Evolutionary conservation across 495 filamentous ascomycete species (phyloP), one percentile per base, ranked within the genome.

Genomic region (Hyaloscypha finlandica): DNA sequence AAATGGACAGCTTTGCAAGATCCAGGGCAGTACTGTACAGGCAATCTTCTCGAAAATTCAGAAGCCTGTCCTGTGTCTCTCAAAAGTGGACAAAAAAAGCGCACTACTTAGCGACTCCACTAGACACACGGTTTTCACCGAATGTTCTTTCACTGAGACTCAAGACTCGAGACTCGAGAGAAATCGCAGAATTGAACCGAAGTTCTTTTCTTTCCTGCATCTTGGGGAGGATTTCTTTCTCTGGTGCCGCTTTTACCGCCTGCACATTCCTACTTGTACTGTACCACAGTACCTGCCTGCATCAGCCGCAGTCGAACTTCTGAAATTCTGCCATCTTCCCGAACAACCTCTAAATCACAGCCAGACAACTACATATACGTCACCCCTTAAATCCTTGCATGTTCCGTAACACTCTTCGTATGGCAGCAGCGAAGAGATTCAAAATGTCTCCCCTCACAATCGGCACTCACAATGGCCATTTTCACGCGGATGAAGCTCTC

Each of bases 401-500:
- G 72, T 60, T 74, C 59, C 72, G 72, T 2, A 56, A 11, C 52
- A 48, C 64, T 9, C 74, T 68, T 29, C 83, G 76, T 73, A 90
- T 92, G 90, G 82, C 88, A 70, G 84, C 85, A 69, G 79, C 89
- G 30, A 94, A 94, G 77, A 86, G 89, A 75, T 75, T 93, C 63
- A 93, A 92, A 81, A 81, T 80, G 52, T 78, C 79, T 14, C 81
- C 82, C 37, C 77, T 90, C 70, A 77, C 86, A 63, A 96, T 97
- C 72, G 94, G 92, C 63, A 97, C 94, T 14, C 94, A 97, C 83
- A 97, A 90, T 80, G 61, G 61, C 63, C 92, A 97, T 79, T 99
- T 99, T 85, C 95, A 99, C 81, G 96, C 95, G 77, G 95, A 99
- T 76, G 95, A 99, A 81, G 95, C 95, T 66, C 88, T 99, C n/a